Evolutionary conservation across 352 stramenopile genomes (phyloP), one percentile per base, ranked within the genome.

Genomic region (Phytophthora europaea): DNA sequence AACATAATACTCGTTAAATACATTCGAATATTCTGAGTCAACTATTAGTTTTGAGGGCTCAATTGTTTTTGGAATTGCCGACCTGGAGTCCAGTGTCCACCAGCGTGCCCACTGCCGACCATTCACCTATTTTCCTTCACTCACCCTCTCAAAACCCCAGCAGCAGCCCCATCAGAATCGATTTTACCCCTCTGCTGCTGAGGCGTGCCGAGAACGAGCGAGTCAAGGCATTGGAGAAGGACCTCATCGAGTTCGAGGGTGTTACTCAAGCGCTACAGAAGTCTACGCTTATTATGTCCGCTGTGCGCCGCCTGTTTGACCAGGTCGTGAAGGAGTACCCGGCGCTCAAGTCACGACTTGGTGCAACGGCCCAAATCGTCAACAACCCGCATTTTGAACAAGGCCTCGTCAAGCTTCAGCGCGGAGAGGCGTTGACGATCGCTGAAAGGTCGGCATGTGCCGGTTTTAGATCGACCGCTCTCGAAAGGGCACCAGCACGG

Each of bases 121-220:
- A 31, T 90, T 83, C 61, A 16, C 36, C 9, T 16, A 43, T 43
- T 18, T 6, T 8, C 16, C 36, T 16, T 43, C 34, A 43, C 34
- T 43, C 5, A 15, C 34, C 34, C 34, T 15, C 34, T 15, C 36
- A 43, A 43, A 43, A 43, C 8, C 36, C 36, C 28, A 43, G 36
- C 36, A 43, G 36, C 8, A 43, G 9, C 36, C 36, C 12, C 36
- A 16, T 43, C 0, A 16, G 36, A 43, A 43, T 16, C 36, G 18
- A 4, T 43, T 43, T 51, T 26, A n/a, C 43, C 43, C 43, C 16
- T n/a, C 43, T 50, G 16, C 2, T 50, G 16, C 16, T 50, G 43
- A 7, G 16, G 43, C 43, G 43, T 50, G 16, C 16, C 6, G 16
- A 50, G 16, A 6, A 12, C 43, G 43, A 50, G 43, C 18, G 43